Base-by-base conservation (phyloP, 495 filamentous ascomycete species). In the Cairneyella variabilis region DNA sequence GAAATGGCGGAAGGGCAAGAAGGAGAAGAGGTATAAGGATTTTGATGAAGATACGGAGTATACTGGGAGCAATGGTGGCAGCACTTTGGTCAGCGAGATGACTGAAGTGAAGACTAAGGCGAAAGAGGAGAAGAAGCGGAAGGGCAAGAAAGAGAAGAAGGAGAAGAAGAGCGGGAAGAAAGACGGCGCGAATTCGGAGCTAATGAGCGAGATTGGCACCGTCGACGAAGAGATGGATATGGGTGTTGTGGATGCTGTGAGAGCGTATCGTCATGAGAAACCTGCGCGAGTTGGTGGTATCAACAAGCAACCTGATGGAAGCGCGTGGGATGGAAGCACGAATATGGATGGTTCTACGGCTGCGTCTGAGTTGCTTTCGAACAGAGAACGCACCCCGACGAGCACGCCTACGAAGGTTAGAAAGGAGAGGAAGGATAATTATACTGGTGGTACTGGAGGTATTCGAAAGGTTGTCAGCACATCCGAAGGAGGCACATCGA, bases 261-360 rank as follows among this genome's bases (percentile, higher is more conserved):
- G 85, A 34, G 79, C 82, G 1, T 96, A 96, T 71, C 85, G 89
- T 7, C 76, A 87, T 63, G 91, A 96, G 68, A 89, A 86, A 61
- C 71, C 90, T 3, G 90, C 91, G 2, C 77, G 85, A 27, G 88
- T 96, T 17, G 91, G 91, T 34, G 91, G 90, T 16, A 70, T 96
- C 60, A 96, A 96, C 66, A 80, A 83, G 41, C 73, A 86, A 56
- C 69, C 79, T 38, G 90, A 96, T 48, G 88, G 82, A 43, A 85
- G 80, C 51, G 79, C 83, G 59, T 84, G 83, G 70, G 88, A 86
- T 62, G 78, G 77, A 38, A 32, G 28, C 14, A 76, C 70, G 5
- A 83, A 71, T 60, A 79, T 69, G 73, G 21, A 69, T 67, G 6
- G 48, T 32, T 51, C 56, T n/a, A 36, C 49, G 22, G 53, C 55